Evolutionary conservation across 2,329 filamentous ascomycete genomes (phyloP), one percentile per base, ranked within the genome.

Genomic region (Drechmeria coniospora): DNA sequence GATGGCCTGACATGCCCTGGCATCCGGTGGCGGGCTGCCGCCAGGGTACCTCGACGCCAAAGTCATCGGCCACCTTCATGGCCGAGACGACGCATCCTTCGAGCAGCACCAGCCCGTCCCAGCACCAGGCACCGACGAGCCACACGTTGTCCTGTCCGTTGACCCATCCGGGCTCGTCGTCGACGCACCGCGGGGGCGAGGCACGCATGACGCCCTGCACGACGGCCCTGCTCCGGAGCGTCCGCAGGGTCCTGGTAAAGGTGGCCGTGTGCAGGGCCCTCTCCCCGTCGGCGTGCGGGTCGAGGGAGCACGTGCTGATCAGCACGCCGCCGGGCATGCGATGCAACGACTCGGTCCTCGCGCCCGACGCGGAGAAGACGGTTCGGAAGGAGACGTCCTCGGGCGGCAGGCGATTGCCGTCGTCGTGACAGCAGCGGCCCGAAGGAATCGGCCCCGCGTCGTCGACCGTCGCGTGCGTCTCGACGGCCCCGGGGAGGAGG

Each of bases 81-180:
- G 69, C 67, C 6, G 68, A 73, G 2, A 68, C 55, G 3, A 74
- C 51, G 30, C 69, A 75, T 2, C 70, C 70, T 42, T 74, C 69
- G 4, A 74, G 44, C 11, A 74, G 37, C 1, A 74, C 67, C 67
- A 74, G 68, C 3, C 69, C 69, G 42, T 74, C 69, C 68, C 68
- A 74, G 37, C 68, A 74, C 70, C 68, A 74, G 0, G 65, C 64
- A 5, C 69, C 69, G 1, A 58, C 54, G 9, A 74, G 39, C 56
- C 61, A 74, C 0, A 74, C 59, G 22, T 59, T 56, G 6, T 57
- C 54, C 27, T 67, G 50, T 0, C 68, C 68, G 32, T 68, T 73
- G 6, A 44, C 53, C 66, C 68, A 73, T 4, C 21, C 15, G 6
- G 15, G 14, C 10, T 11, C 14, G 14, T 11, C 8, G 21, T 14